Evolutionary conservation across 2,329 filamentous ascomycete species (phyloP).

Genomic region (Hypoxylon sp.): DNA sequence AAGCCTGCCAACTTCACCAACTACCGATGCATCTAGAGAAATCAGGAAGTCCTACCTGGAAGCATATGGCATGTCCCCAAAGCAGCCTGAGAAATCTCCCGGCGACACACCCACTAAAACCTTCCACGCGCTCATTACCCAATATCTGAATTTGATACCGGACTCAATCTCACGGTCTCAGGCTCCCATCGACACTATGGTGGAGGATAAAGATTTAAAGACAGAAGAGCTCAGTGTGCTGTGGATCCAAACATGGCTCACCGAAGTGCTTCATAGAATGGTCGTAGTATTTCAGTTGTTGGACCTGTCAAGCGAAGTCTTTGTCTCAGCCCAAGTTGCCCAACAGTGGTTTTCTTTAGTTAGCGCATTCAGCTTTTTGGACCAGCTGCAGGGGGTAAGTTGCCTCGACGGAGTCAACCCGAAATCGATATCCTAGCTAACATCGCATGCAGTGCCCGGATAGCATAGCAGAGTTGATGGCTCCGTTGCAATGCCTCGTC

Average conservation of each 20-base stretch:
- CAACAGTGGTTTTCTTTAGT: slow-evolving; percentile 83
- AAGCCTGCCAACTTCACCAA: slow-evolving; percentile 47
- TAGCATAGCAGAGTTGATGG: slow-evolving; percentile 62
- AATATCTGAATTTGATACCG: slow-evolving; percentile 64
- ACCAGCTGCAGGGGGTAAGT: slow-evolving; percentile 71
- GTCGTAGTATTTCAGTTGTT: slow-evolving; percentile 80
- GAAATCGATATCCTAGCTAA: slow-evolving; percentile 56
- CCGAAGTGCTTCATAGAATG: slow-evolving; percentile 81
- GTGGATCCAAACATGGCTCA: slow-evolving; percentile 58
- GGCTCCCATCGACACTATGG: slow-evolving; percentile 63
- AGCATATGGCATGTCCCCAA: slow-evolving; percentile 54
- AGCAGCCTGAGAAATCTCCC: slow-evolving; percentile 48
- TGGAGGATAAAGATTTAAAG: slow-evolving; percentile 62
- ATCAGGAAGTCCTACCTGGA: slow-evolving; percentile 54
- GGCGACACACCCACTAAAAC: slow-evolving; percentile 54
- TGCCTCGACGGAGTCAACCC: background rate
- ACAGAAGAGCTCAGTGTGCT: slow-evolving; percentile 49
- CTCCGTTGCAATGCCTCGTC: slow-evolving; percentile 78
- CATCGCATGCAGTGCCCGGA: slow-evolving; percentile 51
- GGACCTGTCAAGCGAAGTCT: slow-evolving; percentile 68
- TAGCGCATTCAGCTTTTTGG: slow-evolving; percentile 77
- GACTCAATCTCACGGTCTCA: slow-evolving; percentile 66
- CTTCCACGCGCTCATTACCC: slow-evolving; percentile 63
- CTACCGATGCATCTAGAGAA: slow-evolving; percentile 48
- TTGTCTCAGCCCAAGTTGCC: slow-evolving; percentile 72